phyloP scores from a whole-genome alignment of 129 eudicot species.

The Lactuca saligna region DNA sequence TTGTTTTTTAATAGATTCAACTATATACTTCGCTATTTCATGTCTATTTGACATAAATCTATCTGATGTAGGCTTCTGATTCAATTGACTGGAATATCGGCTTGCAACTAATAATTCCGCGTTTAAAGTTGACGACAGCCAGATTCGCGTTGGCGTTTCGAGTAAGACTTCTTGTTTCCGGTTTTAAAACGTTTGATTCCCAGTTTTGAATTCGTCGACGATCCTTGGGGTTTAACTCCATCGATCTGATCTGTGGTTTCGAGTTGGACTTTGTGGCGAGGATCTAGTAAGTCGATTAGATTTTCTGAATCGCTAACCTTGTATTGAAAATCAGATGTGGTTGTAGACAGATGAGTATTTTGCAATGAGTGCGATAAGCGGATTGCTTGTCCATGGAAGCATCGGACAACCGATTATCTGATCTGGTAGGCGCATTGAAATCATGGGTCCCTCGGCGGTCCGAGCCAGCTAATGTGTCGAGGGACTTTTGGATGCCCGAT shows the following conservation, averaged over 20 bases:
- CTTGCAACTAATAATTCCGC: constrained; percentile 14
- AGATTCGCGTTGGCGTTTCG: constrained; percentile 21
- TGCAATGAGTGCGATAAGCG: constrained; percentile 56
- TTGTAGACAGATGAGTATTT: constrained; percentile 55
- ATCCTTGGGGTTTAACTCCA: constrained; percentile 4
- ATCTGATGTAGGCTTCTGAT: constrained; percentile 7
- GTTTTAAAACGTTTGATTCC: neutral
- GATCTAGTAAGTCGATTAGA: constrained; percentile 4
- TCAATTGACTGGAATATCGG: constrained; percentile 1
- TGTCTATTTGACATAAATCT: neutral
- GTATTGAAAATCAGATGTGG: constrained; percentile 26
- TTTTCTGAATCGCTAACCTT: neutral
- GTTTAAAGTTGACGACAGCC: constrained; percentile 20
- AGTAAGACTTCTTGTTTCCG: constrained; percentile 2
- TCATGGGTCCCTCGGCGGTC: constrained; percentile 70
- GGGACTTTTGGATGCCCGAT: constrained; percentile 99
- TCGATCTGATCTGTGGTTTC: neutral
- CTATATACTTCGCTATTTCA: neutral
- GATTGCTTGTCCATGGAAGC: constrained; percentile 64
- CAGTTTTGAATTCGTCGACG: neutral
- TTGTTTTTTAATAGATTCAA: neutral
- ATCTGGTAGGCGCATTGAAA: constrained; percentile 57
- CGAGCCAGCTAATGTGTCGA: constrained; percentile 68
- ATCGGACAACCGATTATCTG: constrained; percentile 52
- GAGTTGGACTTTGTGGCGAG: neutral